A percentile compares a stretch with the other conserved stretches of the same genome.
Evolutionary conservation across 495 filamentous ascomycete species (phyloP).

Genomic region (Penicillium riverlandense): DNA sequence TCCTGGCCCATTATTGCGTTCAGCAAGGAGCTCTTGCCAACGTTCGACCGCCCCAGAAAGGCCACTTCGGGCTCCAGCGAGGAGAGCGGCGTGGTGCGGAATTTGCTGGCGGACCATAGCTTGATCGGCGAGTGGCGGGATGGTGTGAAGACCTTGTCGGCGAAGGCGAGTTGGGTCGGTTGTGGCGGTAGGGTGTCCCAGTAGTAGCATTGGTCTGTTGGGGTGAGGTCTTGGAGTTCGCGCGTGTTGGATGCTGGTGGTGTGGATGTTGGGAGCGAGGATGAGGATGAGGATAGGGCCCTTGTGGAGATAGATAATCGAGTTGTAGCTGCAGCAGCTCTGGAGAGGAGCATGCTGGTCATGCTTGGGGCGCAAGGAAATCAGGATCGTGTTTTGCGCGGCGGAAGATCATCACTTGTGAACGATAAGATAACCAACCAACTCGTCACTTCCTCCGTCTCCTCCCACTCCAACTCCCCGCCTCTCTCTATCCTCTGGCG

Average conservation of each 20-base stretch:
- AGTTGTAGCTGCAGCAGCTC: not conserved
- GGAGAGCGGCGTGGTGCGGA: conserved; percentile 51
- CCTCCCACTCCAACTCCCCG: not conserved
- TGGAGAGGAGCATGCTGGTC: conserved; percentile 1
- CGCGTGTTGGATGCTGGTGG: conserved; percentile 16
- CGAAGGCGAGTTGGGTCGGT: conserved; percentile 43
- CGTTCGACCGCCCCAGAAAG: conserved; percentile 80
- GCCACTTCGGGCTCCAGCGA: conserved; percentile 50
- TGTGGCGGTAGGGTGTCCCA: conserved; percentile 53
- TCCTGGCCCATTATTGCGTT: conserved; percentile 68
- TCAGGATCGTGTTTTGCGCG: too few relatives aligned
- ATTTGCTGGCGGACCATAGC: conserved; percentile 63
- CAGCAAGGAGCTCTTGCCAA: conserved; percentile 82
- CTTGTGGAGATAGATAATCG: conserved; percentile 7
- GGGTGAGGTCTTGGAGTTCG: conserved; percentile 26
- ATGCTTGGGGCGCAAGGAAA: not conserved
- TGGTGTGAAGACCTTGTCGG: conserved; percentile 53
- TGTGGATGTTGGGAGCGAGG: not conserved
- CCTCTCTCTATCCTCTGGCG: too few relatives aligned
- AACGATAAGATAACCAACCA: not conserved
- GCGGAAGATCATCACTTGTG: not conserved
- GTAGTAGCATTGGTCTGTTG: conserved; percentile 42
- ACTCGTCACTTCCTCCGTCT: not conserved
- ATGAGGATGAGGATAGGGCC: conserved; percentile 3
- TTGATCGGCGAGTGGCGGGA: conserved; percentile 51